A percentile compares a stretch with the other conserved stretches of the same genome.
These are phyloP conservation scores for Cochlearia excelsa DNA, from an alignment of 345 rosid species.

Conservation along the genomic window DNA sequence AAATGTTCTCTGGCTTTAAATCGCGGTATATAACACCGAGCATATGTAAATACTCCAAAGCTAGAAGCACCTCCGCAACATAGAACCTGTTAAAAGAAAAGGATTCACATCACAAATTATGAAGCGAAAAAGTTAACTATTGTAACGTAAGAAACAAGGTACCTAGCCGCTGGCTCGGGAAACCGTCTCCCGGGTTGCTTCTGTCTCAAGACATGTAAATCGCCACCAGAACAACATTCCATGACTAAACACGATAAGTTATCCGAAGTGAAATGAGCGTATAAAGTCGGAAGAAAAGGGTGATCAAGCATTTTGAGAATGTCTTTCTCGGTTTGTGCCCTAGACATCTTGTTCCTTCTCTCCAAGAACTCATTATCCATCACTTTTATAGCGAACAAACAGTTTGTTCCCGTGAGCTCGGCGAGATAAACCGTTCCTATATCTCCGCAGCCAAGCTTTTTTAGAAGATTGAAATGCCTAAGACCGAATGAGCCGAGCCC, in stretches of 20 bases:
- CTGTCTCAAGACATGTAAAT: conserved; percentile 89
- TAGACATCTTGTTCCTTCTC: conserved; percentile 84
- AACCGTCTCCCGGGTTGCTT: conserved; percentile 82
- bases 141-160: conserved; percentile 2
- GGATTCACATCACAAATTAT: conserved; percentile 11
- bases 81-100: conserved; percentile 55
- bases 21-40: conserved; percentile 90
- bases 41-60: conserved; percentile 97
- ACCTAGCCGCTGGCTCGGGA: conserved; percentile 94
- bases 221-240: conserved; percentile 99
- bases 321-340: conserved; percentile 95
- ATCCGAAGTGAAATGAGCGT: conserved; percentile 80
- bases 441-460: conserved; percentile 96
- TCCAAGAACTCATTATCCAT: conserved; percentile 93
- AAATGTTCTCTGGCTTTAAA: conserved; percentile 92
- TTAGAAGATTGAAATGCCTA: conserved; percentile 77
- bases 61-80: conserved; percentile 95
- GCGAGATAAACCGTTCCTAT: conserved; percentile 97
- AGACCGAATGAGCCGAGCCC: conserved; percentile 65
- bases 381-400: conserved; percentile 91
- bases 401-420: conserved; percentile 69
- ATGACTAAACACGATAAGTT: conserved; percentile 88
- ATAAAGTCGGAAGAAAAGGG: conserved; percentile 90
- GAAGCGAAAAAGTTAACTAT: not conserved
- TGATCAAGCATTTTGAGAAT: conserved; percentile 88